Evolutionary conservation across 352 stramenopile genomes (phyloP), one percentile per base, ranked within the genome.

Genomic region (Globisporangium orthogonon): DNA sequence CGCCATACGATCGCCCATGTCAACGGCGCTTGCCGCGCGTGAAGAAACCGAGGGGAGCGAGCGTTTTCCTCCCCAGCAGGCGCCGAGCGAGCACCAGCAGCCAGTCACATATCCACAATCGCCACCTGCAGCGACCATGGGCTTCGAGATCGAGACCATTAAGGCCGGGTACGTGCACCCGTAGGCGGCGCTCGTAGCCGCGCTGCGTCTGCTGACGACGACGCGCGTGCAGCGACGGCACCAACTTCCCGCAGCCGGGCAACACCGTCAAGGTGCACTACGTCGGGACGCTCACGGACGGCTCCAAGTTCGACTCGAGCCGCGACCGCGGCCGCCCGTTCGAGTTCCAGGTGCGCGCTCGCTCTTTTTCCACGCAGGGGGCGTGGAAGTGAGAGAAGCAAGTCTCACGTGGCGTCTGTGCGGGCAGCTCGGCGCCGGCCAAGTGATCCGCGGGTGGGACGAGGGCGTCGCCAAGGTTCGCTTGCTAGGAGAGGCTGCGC

Each of bases 231-330:
- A 88, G 83, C 35, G 83, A 92, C 63, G 80, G 79, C 64, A 71
- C 67, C 51, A 90, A 86, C 80, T 92, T 89, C 67, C 83, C 82
- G 41, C 73, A 78, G 69, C 33, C 61, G 1, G 83, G 83, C 59
- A 71, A 74, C 56, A 92, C 83, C 52, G 79, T 92, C 47, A 76
- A 70, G 31, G 80, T 92, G 57, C 83, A 91, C 67, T 92, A 92
- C 63, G 74, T 87, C 31, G 83, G 78, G 63, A 90, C 80, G 47
- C 75, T 92, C 50, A 78, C 68, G 14, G 63, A 87, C 65, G 83
- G 83, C 65, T 83, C 73, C 68, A 87, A 90, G 67, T 92, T 92
- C 66, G 83, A 92, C 71, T 91, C 80, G 61, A 90, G 74, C 54
- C 80, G 80, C 50, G 80, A 91, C 69, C 76, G 83, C 61, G 76